Percentiles rank a stretch among this genome's conserved stretches.
Conservation (phyloP, 164 flowering plant genomes). For the Vitis labrusca region DNA sequence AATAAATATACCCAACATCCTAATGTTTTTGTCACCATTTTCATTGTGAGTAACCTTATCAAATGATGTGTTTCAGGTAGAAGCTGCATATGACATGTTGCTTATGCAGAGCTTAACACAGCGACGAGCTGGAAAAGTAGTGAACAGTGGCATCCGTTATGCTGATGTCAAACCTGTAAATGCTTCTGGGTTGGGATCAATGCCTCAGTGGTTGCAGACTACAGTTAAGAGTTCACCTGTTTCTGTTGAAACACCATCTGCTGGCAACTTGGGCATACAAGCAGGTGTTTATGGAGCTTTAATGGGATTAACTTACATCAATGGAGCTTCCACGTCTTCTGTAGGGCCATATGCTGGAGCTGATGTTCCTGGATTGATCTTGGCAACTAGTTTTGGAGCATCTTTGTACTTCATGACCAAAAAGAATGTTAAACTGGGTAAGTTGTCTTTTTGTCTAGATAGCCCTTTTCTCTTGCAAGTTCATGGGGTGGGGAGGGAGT, state of each 20-base stretch:
- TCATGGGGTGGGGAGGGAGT: no score
- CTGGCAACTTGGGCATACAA: constrained; percentile 64
- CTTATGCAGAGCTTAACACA: constrained; percentile 87
- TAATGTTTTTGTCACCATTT: no score
- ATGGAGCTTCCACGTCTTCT: constrained; percentile 59
- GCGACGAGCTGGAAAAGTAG: constrained; percentile 84
- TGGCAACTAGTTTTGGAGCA: constrained; percentile 91
- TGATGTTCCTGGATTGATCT: constrained; percentile 86
- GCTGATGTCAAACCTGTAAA: constrained; percentile 81
- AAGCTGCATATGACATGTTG: constrained; percentile 97
- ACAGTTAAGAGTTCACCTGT: constrained; percentile 56
- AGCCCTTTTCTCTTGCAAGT: not conserved
- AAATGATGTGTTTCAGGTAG: constrained; percentile 51
- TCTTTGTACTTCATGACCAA: constrained; percentile 88
- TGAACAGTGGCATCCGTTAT: constrained; percentile 60
- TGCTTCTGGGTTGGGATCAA: constrained; percentile 42
- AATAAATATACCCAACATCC: no score
- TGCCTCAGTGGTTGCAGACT: constrained; percentile 80
- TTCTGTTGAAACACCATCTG: constrained; percentile 67
- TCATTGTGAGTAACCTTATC: no score
- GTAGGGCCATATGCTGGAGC: constrained; percentile 55
- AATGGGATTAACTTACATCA: constrained; percentile 73
- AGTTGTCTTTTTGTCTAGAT: constrained; percentile 6
- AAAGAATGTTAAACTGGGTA: constrained; percentile 78
- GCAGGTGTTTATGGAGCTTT: constrained; percentile 90